phyloP scores from a whole-genome alignment of 169 alveolate genomes.

The Eimeria praecox region DNA sequence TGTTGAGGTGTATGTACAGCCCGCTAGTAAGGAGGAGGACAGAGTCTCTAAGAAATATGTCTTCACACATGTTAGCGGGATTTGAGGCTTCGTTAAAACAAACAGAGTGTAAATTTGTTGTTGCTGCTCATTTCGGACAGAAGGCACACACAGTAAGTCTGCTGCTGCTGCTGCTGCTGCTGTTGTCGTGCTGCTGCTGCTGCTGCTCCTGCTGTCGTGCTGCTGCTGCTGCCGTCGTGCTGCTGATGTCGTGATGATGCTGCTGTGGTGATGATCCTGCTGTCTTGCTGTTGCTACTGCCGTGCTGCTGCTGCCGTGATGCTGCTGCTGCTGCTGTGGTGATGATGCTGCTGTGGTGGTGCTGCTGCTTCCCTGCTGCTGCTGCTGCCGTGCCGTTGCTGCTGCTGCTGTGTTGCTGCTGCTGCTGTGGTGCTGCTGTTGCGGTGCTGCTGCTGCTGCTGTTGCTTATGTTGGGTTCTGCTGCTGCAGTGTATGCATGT shows the following conservation, averaged over 20 bases:
- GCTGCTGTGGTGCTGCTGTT: not conserved
- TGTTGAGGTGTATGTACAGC: not conserved
- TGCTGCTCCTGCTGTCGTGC: not conserved
- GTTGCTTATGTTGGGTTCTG: not conserved
- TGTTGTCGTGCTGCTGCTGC: no score
- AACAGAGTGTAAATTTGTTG: constrained; percentile 42
- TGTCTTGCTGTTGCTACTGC: not conserved
- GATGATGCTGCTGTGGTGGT: no score
- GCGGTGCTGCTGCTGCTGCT: not conserved
- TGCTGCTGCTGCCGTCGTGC: constrained; percentile 4
- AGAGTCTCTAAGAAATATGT: not conserved
- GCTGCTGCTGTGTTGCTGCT: not conserved
- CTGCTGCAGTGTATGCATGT: not conserved
- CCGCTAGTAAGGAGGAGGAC: not conserved
- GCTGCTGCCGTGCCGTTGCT: not conserved
- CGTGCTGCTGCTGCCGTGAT: not conserved
- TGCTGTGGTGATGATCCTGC: not conserved
- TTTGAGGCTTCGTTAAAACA: constrained; percentile 2
- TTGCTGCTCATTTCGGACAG: constrained; percentile 77
- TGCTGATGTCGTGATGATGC: not conserved
- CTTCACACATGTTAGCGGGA: not conserved
- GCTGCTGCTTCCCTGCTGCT: not conserved
- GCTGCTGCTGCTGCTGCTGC: constrained; percentile 9
- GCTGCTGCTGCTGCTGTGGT: constrained; percentile 8
- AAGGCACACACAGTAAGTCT: constrained; percentile 72